phyloP scores from a whole-genome alignment of 371 early-diverging fungal species.

The Fennellomyces sp. region DNA sequence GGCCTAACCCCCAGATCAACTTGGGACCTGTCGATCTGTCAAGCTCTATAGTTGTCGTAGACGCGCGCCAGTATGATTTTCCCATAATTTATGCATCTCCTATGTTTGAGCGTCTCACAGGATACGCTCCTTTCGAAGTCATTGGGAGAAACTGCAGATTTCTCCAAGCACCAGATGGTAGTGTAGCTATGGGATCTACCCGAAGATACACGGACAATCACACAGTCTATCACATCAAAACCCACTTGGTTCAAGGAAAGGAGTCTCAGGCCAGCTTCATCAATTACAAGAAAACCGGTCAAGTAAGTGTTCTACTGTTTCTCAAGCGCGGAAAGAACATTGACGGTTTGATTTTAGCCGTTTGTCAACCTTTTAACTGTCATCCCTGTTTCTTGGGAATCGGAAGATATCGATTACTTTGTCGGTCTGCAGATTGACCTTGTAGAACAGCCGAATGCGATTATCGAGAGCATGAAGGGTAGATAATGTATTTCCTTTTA shows the following conservation, averaged over 20 bases:
- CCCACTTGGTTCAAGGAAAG: conserved; percentile 48
- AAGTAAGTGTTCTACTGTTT: conserved; percentile 24
- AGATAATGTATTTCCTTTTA: conserved; percentile 7
- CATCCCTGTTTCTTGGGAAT: conserved; percentile 58
- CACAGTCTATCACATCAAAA: conserved; percentile 58
- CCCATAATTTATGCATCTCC: conserved; percentile 70
- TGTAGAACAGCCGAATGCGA: conserved; percentile 72
- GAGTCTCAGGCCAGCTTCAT: conserved; percentile 70
- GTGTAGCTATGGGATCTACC: conserved; percentile 52
- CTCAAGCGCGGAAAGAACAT: background rate
- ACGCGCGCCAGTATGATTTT: conserved; percentile 54
- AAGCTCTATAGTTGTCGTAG: conserved; percentile 63
- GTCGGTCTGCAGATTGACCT: conserved; percentile 77
- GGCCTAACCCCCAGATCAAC: conserved; percentile 64
- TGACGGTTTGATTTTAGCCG: conserved; percentile 37
- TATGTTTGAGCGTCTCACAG: conserved; percentile 68
- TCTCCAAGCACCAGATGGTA: conserved; percentile 63
- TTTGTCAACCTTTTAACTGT: conserved; percentile 76
- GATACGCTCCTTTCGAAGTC: conserved; percentile 58
- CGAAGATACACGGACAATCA: conserved; percentile 64
- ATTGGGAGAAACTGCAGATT: conserved; percentile 75
- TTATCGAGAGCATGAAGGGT: conserved; percentile 60
- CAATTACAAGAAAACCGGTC: conserved; percentile 72
- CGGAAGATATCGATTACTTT: conserved; percentile 57
- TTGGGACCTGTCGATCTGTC: conserved; percentile 72